Conservation (phyloP, 345 rosid genomes). For the Salix purpurea region DNA sequence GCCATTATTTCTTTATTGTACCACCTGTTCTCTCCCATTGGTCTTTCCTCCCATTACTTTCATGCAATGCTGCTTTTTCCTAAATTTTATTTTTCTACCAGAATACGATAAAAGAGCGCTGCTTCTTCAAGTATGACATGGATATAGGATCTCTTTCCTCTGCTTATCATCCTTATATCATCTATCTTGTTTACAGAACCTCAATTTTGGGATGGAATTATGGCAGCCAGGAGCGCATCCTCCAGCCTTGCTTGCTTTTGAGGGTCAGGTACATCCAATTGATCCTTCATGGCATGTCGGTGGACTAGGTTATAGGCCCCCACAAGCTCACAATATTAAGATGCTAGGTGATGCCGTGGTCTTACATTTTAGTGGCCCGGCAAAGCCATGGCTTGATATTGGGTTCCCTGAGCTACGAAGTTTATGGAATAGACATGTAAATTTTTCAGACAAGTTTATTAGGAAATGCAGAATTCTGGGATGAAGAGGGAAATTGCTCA, state of each 20-base stretch:
- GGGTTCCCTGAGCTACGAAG: slow-evolving; percentile 58
- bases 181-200: slow-evolving; percentile 42
- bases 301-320: slow-evolving; percentile 65
- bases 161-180: neutral
- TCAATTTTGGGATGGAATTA: slow-evolving; percentile 54
- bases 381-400: slow-evolving; percentile 92
- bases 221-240: slow-evolving; percentile 91
- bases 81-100: no score
- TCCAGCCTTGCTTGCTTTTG: slow-evolving; percentile 67
- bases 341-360: slow-evolving; percentile 59
- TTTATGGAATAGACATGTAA: slow-evolving; percentile 67
- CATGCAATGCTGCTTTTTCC: no score
- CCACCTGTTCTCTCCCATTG: no score
- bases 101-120: no score
- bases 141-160: neutral
- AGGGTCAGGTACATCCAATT: slow-evolving; percentile 61
- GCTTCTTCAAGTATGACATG: no score
- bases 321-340: slow-evolving; percentile 25
- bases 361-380: slow-evolving; percentile 90
- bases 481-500: slow-evolving; percentile 33
- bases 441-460: slow-evolving; percentile 61
- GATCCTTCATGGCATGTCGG: slow-evolving; percentile 83
- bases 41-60: no score
- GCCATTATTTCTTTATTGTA: no score
- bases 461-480: slow-evolving; percentile 64